Base-by-base conservation (phyloP, 176 grass and related monocot genomes). In the Carex littledalei region DNA sequence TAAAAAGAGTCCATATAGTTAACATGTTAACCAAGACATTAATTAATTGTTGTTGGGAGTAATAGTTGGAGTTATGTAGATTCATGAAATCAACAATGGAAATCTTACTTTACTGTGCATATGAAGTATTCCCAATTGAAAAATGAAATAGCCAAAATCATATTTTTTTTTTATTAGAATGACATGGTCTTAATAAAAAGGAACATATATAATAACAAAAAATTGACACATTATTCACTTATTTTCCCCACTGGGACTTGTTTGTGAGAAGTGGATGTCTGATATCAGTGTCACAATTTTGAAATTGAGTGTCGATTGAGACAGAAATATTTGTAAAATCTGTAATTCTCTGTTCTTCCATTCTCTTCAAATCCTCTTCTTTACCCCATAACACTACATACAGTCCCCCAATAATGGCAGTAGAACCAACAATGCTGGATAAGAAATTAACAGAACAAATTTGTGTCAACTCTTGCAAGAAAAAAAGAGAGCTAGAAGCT, bases 361-460 rank as follows among this genome's bases (percentile, higher is more conserved):
- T 56, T 4, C 11, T 34, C 47, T 10, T 71, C 17, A 83, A 34
- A 56, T 86, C 87, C 77, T 89, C 39, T 37, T 57, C 56, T 86
- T 89, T 85, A 8, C 87, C 87, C 87, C 87, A 89, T 31, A 89
- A 80, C 15, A 89, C 87, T 21, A 89, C 43, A 69, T 86, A 83
- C 41, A 86, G 24, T 5, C 87, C 87, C 29, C 84, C 13, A 4
- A 89, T 80, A n/a, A 89, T 71, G 24, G 84, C 84, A 24, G 50
- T 12, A 8, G 84, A 70, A 7, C 89, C 85, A 18, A 85, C 5
- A 41, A 90, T 85, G 85, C 71, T 90, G 85, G 5, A 62, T 1
- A 84, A 13, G 1, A 71, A 57, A 67, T 84, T 50, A 50, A 1
- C 10, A 53, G 12, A 54, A 77, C 1, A 22, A 50, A 73, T 21